Evolutionary conservation across 75 land plant species (phyloP).

Genomic region (Adiantum capillusveneris): DNA sequence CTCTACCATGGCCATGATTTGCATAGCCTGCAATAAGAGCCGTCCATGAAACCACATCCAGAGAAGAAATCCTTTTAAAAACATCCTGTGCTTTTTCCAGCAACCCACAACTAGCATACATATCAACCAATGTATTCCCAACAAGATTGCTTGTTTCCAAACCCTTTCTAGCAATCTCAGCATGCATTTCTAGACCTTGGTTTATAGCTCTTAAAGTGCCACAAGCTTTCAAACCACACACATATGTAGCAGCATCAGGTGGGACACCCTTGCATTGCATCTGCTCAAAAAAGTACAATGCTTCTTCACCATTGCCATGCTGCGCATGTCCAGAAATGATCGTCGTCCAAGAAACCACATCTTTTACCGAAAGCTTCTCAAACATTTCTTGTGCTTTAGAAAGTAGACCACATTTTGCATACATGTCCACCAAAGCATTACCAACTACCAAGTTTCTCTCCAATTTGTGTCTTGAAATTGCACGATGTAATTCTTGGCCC

Average conservation of each 20-base stretch:
- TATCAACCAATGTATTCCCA: constrained; percentile 11
- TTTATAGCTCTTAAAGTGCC: neutral
- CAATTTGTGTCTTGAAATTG: neutral
- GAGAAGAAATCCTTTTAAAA: constrained; percentile 1
- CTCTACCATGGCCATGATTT: constrained; percentile 14
- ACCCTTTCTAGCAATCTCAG: neutral
- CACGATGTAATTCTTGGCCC: neutral
- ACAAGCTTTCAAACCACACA: constrained; percentile 1
- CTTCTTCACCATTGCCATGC: constrained; percentile 14
- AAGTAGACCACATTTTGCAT: constrained; percentile 16
- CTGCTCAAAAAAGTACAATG: constrained; percentile 8
- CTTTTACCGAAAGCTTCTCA: constrained; percentile 21
- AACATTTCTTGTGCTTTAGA: constrained; percentile 22
- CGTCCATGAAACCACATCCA: constrained; percentile 26
- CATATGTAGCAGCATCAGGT: neutral
- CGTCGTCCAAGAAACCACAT: constrained; percentile 41
- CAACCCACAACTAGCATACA: constrained; percentile 9
- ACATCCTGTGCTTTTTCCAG: constrained; percentile 1
- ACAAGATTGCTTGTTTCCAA: constrained; percentile 3
- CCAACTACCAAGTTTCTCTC: constrained; percentile 12
- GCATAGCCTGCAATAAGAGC: constrained; percentile 19
- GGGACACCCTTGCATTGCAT: constrained; percentile 4
- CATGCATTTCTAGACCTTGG: constrained; percentile 2
- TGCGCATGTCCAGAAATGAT: constrained; percentile 20
- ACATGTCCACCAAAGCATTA: constrained; percentile 30